Evolutionary conservation across 2,329 filamentous ascomycete species (phyloP).

Genomic region (Fusarium albosuccineum): DNA sequence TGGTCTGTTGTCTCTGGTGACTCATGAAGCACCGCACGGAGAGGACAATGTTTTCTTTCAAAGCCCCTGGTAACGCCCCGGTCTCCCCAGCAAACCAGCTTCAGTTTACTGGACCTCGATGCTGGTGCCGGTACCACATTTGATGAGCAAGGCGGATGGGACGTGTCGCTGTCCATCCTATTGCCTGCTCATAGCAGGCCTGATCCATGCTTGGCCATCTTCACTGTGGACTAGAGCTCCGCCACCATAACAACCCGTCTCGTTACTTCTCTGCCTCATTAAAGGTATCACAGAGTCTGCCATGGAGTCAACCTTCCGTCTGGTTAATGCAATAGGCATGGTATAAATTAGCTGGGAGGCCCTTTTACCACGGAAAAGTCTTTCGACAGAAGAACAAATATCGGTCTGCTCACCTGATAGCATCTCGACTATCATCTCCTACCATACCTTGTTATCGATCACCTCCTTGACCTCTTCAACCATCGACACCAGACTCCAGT

Average conservation of each 20-base stretch:
- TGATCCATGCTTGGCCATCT: too few relatives aligned
- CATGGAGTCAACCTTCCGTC: not conserved
- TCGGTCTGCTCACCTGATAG: not conserved
- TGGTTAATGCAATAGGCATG: not conserved
- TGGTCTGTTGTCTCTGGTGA: not conserved
- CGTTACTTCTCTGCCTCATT: not conserved
- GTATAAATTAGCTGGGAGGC: not conserved
- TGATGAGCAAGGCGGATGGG: not conserved
- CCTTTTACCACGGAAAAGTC: not conserved
- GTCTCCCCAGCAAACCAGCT: not conserved
- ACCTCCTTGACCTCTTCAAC: not conserved
- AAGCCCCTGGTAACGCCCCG: slow-evolving; percentile 2
- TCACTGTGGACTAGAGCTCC: too few relatives aligned
- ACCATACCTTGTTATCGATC: not conserved
- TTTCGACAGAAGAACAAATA: not conserved
- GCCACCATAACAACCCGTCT: too few relatives aligned
- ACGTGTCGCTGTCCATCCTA: not conserved
- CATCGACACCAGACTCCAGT: not conserved
- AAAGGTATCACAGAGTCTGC: not conserved
- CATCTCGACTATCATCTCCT: not conserved
- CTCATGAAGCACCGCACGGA: not conserved
- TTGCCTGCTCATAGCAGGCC: too few relatives aligned
- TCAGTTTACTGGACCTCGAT: slow-evolving; percentile 4
- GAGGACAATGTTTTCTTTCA: not conserved
- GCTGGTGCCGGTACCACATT: slow-evolving; percentile 19